Evolutionary conservation across 192 early-diverging fungal genomes (phyloP).

Genomic region (Coemansia sp.): DNA sequence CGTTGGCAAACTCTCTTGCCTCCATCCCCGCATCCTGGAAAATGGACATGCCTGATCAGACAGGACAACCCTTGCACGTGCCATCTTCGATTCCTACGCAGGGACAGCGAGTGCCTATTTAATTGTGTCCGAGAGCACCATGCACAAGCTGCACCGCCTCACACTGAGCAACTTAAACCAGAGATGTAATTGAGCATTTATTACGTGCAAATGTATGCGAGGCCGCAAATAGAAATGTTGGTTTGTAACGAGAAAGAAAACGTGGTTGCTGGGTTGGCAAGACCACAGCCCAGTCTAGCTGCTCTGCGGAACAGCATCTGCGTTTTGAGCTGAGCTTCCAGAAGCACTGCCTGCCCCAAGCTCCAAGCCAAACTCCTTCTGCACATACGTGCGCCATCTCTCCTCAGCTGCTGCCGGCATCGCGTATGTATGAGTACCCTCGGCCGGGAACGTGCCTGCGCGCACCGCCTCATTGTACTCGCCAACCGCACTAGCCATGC

Average conservation of each 20-base stretch:
- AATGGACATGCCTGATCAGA: not conserved
- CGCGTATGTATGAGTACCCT: conserved; percentile 71
- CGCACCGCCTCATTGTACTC: conserved; percentile 80
- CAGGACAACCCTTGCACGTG: not conserved
- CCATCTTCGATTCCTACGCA: not conserved
- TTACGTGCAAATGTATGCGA: conserved; percentile 1
- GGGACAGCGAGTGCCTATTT: not conserved
- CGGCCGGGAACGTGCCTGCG: conserved; percentile 70
- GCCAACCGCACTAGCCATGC: conserved; percentile 69
- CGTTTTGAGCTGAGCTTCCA: not conserved
- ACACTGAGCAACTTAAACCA: not conserved
- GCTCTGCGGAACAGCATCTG: not conserved
- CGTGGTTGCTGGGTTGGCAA: not conserved
- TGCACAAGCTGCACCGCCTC: not conserved
- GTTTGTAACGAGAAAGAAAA: not conserved
- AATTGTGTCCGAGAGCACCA: not conserved
- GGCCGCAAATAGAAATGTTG: not conserved
- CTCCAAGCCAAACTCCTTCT: conserved; percentile 41
- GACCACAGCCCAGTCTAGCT: not conserved
- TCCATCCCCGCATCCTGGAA: conserved; percentile 13
- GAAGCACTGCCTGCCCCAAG: conserved; percentile 6
- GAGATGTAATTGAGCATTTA: conserved; percentile 1
- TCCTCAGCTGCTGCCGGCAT: conserved; percentile 49
- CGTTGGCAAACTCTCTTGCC: not conserved
- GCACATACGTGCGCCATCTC: conserved; percentile 42